Base-by-base conservation (phyloP, 495 filamentous ascomycete species). In the Penicillium pancosmium region DNA sequence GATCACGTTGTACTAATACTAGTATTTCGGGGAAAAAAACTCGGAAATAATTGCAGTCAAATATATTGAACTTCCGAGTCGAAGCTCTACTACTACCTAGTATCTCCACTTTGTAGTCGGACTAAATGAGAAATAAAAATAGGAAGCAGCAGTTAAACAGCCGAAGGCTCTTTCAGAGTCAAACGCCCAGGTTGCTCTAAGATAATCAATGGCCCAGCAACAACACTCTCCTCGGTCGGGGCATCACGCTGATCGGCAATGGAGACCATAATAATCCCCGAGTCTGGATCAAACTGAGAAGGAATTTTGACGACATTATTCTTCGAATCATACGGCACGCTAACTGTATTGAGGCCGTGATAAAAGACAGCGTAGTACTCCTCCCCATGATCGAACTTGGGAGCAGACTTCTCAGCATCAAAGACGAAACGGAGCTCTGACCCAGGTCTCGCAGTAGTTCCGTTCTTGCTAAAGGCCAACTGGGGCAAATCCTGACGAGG, bases 301-400 rank as follows among this genome's bases (percentile, higher is more conserved):
- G 80, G 80, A 40, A 81, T 79, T 1, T 69, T 79, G 7, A 76
- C 74, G 35, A 52, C 63, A 31, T 78, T 76, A 3, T 58, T 64
- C 10, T 52, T 57, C 3, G 73, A 72, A 35, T 82, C 65, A 58
- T 80, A 73, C 0, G 79, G 78, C 18, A 80, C 71, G 49, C 75
- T 80, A 21, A 80, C 67, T 40, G 73, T 80, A 13, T 65, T 25
- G 11, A 80, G 16, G 11, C 74, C 78, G 44, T 84, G 81, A 68
- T 78, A 82, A 62, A 80, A 83, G 27, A 83, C 80, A 6, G 78
- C 80, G 53, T 76, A 82, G 56, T 84, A 84, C 27, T 74, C 58
- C 19, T 54, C 73, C 8, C 21, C 41, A 25, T 31, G 10, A 11
- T 71, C 59, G 58, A 83, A 82, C 4, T 7, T 25, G 0, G 79